A percentile compares a stretch with the other conserved stretches of the same genome.
Evolutionary conservation across 108 stramenopile genomes (phyloP).

Genomic region (Fistulifera solaris): DNA sequence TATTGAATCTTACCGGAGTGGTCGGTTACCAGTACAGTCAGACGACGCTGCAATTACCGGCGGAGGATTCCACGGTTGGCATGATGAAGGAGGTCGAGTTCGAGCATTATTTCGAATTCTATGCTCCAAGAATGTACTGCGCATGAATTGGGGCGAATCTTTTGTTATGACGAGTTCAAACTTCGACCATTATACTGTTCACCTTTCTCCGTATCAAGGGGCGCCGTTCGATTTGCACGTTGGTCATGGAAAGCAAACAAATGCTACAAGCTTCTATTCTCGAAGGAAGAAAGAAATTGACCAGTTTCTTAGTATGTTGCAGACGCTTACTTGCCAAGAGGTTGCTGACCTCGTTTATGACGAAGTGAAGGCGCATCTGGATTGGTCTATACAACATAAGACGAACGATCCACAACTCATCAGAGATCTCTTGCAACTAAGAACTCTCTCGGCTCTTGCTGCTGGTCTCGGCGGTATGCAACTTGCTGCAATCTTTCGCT

Average conservation of each 20-base stretch:
- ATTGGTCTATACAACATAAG: constrained; percentile 15
- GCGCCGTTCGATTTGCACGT: constrained; percentile 81
- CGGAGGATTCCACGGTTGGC: constrained; percentile 72
- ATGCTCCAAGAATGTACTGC: constrained; percentile 26
- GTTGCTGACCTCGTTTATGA: constrained; percentile 44
- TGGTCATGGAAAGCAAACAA: constrained; percentile 17
- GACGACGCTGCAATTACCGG: constrained; percentile 7
- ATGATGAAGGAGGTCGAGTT: constrained; percentile 70
- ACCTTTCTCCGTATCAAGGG: constrained; percentile 69
- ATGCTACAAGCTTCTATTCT: constrained; percentile 43
- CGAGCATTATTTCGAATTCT: constrained; percentile 69
- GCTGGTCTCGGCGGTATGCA: constrained; percentile 59
- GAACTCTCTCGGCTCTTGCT: constrained; percentile 64
- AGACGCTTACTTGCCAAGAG: constrained; percentile 18
- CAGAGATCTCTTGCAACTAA: constrained; percentile 41
- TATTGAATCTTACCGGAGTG: constrained; percentile 56
- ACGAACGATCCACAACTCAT: constrained; percentile 30
- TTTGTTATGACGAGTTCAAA: constrained; percentile 3
- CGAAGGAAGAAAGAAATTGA: constrained; percentile 36
- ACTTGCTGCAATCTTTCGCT: constrained; percentile 53
- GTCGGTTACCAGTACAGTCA: constrained; percentile 34
- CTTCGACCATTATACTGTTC: constrained; percentile 21
- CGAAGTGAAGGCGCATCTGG: constrained; percentile 29
- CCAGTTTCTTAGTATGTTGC: constrained; percentile 33
- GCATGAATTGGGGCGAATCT: constrained; percentile 28